phyloP scores from a whole-genome alignment of 2,329 filamentous ascomycete genomes.

The Microcyclospora tardicrescens region DNA sequence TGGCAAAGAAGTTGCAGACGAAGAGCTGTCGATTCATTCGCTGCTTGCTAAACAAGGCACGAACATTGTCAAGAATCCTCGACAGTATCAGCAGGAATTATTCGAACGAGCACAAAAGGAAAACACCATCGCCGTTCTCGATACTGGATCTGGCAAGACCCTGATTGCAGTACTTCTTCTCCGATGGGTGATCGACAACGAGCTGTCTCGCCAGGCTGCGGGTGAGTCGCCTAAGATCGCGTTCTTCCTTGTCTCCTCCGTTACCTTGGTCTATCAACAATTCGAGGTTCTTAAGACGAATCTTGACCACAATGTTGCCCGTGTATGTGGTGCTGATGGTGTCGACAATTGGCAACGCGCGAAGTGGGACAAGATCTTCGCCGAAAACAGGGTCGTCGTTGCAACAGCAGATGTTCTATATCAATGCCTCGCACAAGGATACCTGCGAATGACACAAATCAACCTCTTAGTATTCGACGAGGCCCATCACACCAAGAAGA shows the following conservation, averaged over 20 bases:
- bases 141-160: constrained; percentile 93
- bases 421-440: constrained; percentile 64
- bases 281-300: constrained; percentile 69
- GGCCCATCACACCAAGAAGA: constrained; percentile 90
- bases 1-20: constrained; percentile 26
- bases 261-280: constrained; percentile 84
- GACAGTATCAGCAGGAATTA: constrained; percentile 85
- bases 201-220: constrained; percentile 54
- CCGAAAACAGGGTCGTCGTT: constrained; percentile 68
- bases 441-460: constrained; percentile 67
- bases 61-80: constrained; percentile 58
- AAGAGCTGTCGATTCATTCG: constrained; percentile 39
- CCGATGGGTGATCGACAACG: constrained; percentile 60
- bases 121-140: constrained; percentile 86
- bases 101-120: constrained; percentile 74
- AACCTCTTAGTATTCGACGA: constrained; percentile 92
- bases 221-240: constrained; percentile 53
- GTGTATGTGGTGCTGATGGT: constrained; percentile 59
- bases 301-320: constrained; percentile 59
- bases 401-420: constrained; percentile 83
- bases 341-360: constrained; percentile 47
- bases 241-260: constrained; percentile 80
- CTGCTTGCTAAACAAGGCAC: constrained; percentile 40
- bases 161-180: constrained; percentile 85
- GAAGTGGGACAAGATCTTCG: constrained; percentile 46